Evolutionary conservation across 2,329 filamentous ascomycete genomes (phyloP).

Genomic region (Alternaria gaisen): DNA sequence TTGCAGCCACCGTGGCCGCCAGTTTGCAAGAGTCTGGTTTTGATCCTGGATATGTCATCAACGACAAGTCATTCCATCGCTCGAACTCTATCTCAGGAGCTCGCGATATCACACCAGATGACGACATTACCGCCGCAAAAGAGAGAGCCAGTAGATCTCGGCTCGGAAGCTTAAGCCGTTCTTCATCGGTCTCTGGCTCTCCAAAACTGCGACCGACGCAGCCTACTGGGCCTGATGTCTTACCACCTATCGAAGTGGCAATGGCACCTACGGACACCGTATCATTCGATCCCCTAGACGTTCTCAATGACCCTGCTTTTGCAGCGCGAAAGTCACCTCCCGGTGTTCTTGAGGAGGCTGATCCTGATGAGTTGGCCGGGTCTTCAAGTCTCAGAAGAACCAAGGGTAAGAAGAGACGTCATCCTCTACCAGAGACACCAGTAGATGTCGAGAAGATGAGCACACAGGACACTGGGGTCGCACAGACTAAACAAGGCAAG

Average conservation of each 20-base stretch:
- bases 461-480: constrained; percentile 8
- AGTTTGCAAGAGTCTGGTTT: constrained; percentile 59
- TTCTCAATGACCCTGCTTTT: constrained; percentile 51
- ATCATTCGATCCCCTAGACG: constrained; percentile 49
- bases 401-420: constrained; percentile 55
- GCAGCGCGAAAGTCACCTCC: constrained; percentile 44
- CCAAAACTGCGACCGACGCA: constrained; percentile 32
- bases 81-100: constrained; percentile 36
- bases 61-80: constrained; percentile 51
- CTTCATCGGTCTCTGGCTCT: constrained; percentile 40
- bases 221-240: constrained; percentile 31
- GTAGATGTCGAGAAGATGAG: constrained; percentile 1
- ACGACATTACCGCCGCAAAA: constrained; percentile 44
- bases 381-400: constrained; percentile 57
- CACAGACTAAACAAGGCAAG: constrained; percentile 37
- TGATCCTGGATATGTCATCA: constrained; percentile 55
- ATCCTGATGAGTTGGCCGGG: constrained; percentile 47
- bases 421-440: constrained; percentile 18
- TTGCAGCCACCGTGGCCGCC: constrained; percentile 58
- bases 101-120: constrained; percentile 44
- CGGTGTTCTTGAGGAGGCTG: constrained; percentile 47
- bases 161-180: constrained; percentile 41
- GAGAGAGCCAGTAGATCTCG: constrained; percentile 42
- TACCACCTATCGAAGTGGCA: constrained; percentile 47
- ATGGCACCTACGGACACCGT: constrained; percentile 43